Conservation (phyloP, 352 stramenopile species). For the Pythium monospermum region DNA sequence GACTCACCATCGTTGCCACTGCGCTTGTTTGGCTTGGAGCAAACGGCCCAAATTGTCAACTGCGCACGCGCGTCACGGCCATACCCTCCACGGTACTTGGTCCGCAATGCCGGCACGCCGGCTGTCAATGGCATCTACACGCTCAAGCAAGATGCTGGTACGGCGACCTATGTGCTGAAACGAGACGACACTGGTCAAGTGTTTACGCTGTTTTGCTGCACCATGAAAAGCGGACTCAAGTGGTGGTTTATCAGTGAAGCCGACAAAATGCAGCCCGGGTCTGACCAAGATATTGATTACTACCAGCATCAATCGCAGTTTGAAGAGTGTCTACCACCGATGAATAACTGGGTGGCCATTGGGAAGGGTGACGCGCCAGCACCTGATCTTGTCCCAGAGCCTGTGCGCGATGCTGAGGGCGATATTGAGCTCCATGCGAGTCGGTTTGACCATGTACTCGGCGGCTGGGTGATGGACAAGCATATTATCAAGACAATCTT, state of each 20-base stretch:
- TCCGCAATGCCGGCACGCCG: slow-evolving; percentile 86
- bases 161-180: slow-evolving; percentile 69
- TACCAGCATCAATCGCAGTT: slow-evolving; percentile 96
- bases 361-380: slow-evolving; percentile 64
- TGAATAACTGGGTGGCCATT: slow-evolving; percentile 85
- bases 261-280: slow-evolving; percentile 95
- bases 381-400: slow-evolving; percentile 67
- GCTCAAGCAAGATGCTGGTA: slow-evolving; percentile 66
- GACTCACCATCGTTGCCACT: slow-evolving; percentile 90
- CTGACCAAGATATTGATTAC: slow-evolving; percentile 98
- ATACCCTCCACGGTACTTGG: slow-evolving; percentile 84
- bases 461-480: slow-evolving; percentile 66
- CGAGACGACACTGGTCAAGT: slow-evolving; percentile 65
- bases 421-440: slow-evolving; percentile 30
- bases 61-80: slow-evolving; percentile 73
- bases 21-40: slow-evolving; percentile 92
- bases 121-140: slow-evolving; percentile 93
- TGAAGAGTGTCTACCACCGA: slow-evolving; percentile 91
- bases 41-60: slow-evolving; percentile 92
- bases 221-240: slow-evolving; percentile 97
- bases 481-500: slow-evolving; percentile 84
- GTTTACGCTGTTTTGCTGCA: slow-evolving; percentile 96
- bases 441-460: slow-evolving; percentile 71
- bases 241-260: slow-evolving; percentile 99
- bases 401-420: slow-evolving; percentile 45